A percentile compares a stretch with the other conserved stretches of the same genome.
These are phyloP conservation scores for Tricladium varicosporioides DNA, from an alignment of 2,329 filamentous ascomycete species.

Conservation along the genomic window DNA sequence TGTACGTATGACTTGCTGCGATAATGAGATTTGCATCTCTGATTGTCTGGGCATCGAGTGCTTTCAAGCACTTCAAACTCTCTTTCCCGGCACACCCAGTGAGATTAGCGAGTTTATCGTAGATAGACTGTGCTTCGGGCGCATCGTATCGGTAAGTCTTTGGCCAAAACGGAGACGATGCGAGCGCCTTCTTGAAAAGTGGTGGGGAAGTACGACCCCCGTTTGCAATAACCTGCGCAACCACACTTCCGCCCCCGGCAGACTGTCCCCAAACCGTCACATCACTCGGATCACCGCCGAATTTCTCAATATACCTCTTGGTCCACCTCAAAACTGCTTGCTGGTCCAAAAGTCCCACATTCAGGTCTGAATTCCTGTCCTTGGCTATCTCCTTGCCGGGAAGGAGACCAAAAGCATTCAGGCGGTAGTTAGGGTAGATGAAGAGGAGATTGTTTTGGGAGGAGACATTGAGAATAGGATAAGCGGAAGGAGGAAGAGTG, in stretches of 20 bases:
- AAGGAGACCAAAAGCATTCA: slow-evolving; percentile 69
- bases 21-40: slow-evolving; percentile 51
- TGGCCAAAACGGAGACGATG: slow-evolving; percentile 51
- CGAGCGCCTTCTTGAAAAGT: slow-evolving; percentile 51
- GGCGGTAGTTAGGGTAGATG: slow-evolving; percentile 61
- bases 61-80: slow-evolving; percentile 55
- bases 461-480: slow-evolving; percentile 56
- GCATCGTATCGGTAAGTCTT: slow-evolving; percentile 51
- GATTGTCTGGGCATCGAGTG: slow-evolving; percentile 49
- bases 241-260: slow-evolving; percentile 52
- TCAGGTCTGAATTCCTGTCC: slow-evolving; percentile 52
- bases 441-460: slow-evolving; percentile 48
- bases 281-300: slow-evolving; percentile 56
- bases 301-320: slow-evolving; percentile 52
- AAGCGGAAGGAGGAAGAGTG: slow-evolving; percentile 52
- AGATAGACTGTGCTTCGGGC: slow-evolving; percentile 43
- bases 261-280: slow-evolving; percentile 61
- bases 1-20: slow-evolving; percentile 49
- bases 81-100: slow-evolving; percentile 42
- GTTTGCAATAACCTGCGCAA: slow-evolving; percentile 52
- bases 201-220: slow-evolving; percentile 39
- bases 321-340: slow-evolving; percentile 58
- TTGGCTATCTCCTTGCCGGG: slow-evolving; percentile 51
- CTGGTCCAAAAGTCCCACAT: slow-evolving; percentile 63
- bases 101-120: slow-evolving; percentile 43